These are phyloP conservation scores for Aechmea fasciata DNA, from an alignment of 176 grass and related monocot genomes.

Conservation along the genomic window DNA sequence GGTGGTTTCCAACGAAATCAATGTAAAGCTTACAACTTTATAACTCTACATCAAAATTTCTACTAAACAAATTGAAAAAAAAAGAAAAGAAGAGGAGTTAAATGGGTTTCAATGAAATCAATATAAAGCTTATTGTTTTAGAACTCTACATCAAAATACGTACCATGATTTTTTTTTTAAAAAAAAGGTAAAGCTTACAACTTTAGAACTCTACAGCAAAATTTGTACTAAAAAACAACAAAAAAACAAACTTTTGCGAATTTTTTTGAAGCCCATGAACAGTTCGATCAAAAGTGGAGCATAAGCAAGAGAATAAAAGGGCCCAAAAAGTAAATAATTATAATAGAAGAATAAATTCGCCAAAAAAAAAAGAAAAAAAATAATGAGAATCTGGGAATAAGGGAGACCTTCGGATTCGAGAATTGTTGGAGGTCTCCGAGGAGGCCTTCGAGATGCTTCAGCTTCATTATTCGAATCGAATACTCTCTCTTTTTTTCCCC, in stretches of 20 bases:
- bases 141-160: not conserved
- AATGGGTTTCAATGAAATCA: constrained; percentile 1
- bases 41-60: not conserved
- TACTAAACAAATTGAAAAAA: not conserved
- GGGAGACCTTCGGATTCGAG: constrained; percentile 53
- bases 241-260: not conserved
- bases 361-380: constrained; percentile 7
- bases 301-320: not conserved
- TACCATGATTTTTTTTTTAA: not conserved
- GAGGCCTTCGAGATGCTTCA: constrained; percentile 94
- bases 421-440: constrained; percentile 76
- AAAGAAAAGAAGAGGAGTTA: not conserved
- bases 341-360: not conserved
- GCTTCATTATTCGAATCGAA: constrained; percentile 45
- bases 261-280: not conserved
- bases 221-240: not conserved
- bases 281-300: no score
- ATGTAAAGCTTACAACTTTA: not conserved
- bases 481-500: not conserved
- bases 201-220: not conserved
- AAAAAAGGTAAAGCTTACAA: not conserved
- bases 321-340: constrained; percentile 1
- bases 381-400: not conserved
- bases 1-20: not conserved
- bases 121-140: not conserved